phyloP scores from a whole-genome alignment of 2,329 filamentous ascomycete genomes.

The Aureobasidium namibiae region DNA sequence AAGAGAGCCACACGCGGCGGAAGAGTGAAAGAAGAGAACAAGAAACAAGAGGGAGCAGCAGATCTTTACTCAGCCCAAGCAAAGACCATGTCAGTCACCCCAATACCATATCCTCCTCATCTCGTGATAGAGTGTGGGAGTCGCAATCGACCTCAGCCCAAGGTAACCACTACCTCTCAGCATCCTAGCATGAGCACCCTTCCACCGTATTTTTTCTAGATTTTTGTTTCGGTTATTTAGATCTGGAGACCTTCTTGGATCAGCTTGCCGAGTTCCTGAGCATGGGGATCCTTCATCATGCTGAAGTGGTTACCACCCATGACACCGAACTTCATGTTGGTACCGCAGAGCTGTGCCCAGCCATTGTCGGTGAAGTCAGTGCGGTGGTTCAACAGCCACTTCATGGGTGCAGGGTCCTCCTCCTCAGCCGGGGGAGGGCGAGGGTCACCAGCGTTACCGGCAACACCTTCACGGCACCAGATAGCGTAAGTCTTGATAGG shows the following conservation, averaged over 20 bases:
- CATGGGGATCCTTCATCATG: conserved; percentile 60
- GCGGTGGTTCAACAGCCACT: conserved; percentile 64
- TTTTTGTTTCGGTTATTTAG: not conserved
- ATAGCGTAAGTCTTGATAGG: conserved; percentile 57
- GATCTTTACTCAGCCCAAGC: conserved; percentile 14
- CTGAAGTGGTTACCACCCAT: conserved; percentile 69
- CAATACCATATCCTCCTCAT: not conserved
- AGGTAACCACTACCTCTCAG: conserved; percentile 17
- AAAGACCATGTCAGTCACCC: not conserved
- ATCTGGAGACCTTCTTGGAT: conserved; percentile 33
- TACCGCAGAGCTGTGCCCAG: conserved; percentile 59
- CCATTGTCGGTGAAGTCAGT: conserved; percentile 62
- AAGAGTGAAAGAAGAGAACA: conserved; percentile 3
- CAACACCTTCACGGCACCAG: conserved; percentile 68
- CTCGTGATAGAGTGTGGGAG: not conserved
- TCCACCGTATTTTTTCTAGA: conserved; percentile 1
- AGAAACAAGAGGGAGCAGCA: not conserved
- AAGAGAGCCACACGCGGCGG: not conserved
- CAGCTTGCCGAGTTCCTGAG: conserved; percentile 31
- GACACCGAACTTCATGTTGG: conserved; percentile 56
- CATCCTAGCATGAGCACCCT: conserved; percentile 16
- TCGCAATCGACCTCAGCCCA: conserved; percentile 21
- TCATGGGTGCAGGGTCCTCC: conserved; percentile 46
- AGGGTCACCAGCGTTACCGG: conserved; percentile 57
- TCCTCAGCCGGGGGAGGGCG: conserved; percentile 54